Percentiles rank a stretch among this genome's conserved stretches.
phyloP scores from a whole-genome alignment of 2,329 filamentous ascomycete species.

The Sphaerulina populicola region DNA sequence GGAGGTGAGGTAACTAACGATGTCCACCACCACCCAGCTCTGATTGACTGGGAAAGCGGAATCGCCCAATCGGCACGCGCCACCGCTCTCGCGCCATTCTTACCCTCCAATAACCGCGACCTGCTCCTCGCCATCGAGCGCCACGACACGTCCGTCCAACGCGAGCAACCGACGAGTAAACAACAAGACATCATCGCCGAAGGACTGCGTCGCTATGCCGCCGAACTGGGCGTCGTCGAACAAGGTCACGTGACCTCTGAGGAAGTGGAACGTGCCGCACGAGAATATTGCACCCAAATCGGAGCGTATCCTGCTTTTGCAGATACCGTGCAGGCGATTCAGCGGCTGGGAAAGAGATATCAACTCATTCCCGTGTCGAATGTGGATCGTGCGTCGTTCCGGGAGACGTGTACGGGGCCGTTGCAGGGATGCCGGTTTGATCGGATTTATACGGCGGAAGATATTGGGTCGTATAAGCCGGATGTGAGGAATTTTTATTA shows the following conservation, averaged over 20 bases:
- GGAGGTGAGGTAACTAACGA: no score
- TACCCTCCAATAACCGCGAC: slow-evolving; percentile 40
- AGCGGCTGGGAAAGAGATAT: slow-evolving; percentile 43
- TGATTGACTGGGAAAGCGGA: slow-evolving; percentile 70
- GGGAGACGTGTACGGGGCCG: slow-evolving; percentile 41
- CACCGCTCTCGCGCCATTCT: slow-evolving; percentile 41
- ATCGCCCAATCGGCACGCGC: slow-evolving; percentile 48
- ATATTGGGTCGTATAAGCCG: slow-evolving; percentile 66
- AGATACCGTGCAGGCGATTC: slow-evolving; percentile 50
- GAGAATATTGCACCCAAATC: slow-evolving; percentile 46
- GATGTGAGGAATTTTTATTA: slow-evolving; percentile 56
- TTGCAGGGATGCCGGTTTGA: slow-evolving; percentile 53
- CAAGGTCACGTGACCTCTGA: slow-evolving; percentile 43
- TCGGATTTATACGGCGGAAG: slow-evolving; percentile 59
- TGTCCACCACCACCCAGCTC: slow-evolving; percentile 31
- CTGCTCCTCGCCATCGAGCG: slow-evolving; percentile 39
- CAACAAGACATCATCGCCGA: slow-evolving; percentile 49
- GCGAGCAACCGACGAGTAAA: slow-evolving; percentile 46
- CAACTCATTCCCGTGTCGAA: slow-evolving; percentile 56
- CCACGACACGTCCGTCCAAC: slow-evolving; percentile 46
- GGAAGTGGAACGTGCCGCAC: slow-evolving; percentile 36
- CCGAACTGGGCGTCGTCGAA: slow-evolving; percentile 39
- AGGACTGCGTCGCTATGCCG: slow-evolving; percentile 27
- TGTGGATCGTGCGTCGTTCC: slow-evolving; percentile 49
- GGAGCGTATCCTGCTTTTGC: slow-evolving; percentile 50